Base-by-base conservation (phyloP, 1,284 basidiomycete genomes). In the Fomitopsis betulina region DNA sequence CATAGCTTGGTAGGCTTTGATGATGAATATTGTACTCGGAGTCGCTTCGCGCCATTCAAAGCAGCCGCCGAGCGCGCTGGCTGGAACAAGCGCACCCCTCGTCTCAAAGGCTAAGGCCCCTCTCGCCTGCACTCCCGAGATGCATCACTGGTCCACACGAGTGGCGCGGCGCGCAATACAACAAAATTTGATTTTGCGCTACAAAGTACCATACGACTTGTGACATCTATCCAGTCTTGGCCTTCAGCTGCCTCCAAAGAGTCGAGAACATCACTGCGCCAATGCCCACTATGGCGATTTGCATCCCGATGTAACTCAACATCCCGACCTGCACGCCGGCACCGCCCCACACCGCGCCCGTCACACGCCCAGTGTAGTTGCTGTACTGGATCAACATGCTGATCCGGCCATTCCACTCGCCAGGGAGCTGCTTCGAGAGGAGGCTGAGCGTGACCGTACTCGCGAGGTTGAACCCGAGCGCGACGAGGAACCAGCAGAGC, bases 381-480 rank as follows among this genome's bases (percentile, higher is more conserved):
- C 84, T 84, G 63, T 84, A 88, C 68, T 88, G 86, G 50, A 89
- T 85, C 10, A 75, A 78, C 65, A 87, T 68, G 56, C 81, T 83
- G 21, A 77, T 78, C 37, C 75, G 70, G 19, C 76, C 74, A 63
- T 87, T 89, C 83, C 84, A 88, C 55, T 74, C 71, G 2, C 76
- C 75, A 0, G 87, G 86, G 23, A 89, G 75, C 67, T 85, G 86
- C 70, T 89, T 89, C 60, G 82, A 84, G 19, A 88, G 70, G 57
- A 87, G 67, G 58, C 84, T 85, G 54, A 87, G 73, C 32, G 87
- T 88, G 53, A 83, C 81, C 2, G 85, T 88, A 63, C 79, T 85
- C 13, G 84, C 80, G 35, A 87, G 73, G 69, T 88, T 88, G 75
- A 88, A 89, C 0, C 87, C 86, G 13, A 89, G 75, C 19, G 86